Conservation (phyloP, 805 yeast species). For the Candida xyloterini region DNA sequence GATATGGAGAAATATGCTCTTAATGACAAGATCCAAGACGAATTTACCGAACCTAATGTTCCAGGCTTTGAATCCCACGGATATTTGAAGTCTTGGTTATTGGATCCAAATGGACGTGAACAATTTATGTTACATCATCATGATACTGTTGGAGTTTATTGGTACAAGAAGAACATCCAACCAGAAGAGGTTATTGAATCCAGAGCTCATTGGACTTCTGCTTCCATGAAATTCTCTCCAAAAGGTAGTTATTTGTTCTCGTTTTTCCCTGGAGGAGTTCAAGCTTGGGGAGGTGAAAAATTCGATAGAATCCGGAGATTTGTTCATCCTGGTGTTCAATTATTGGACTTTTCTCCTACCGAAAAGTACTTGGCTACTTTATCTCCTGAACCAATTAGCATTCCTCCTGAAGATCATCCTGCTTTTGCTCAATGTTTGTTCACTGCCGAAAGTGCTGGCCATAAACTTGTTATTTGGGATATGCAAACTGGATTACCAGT, state of each 20-base stretch:
- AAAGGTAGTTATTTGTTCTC: conserved; percentile 86
- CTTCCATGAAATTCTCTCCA: conserved; percentile 88
- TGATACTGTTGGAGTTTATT: conserved; percentile 78
- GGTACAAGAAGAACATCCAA: conserved; percentile 69
- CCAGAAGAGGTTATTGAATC: conserved; percentile 79
- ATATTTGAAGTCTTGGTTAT: conserved; percentile 86
- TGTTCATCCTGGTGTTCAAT: conserved; percentile 84
- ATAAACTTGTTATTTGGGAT: conserved; percentile 92
- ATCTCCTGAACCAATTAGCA: conserved; percentile 76
- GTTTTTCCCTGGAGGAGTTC: conserved; percentile 90
- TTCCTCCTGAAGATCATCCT: conserved; percentile 64
- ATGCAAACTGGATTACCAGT: conserved; percentile 75
- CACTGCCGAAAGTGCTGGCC: conserved; percentile 85
- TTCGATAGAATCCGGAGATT: conserved; percentile 74
- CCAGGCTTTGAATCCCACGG: conserved; percentile 75
- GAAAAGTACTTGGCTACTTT: conserved; percentile 88
- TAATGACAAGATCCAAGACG: conserved; percentile 57
- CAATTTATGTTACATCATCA: conserved; percentile 79
- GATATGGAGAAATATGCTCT: conserved; percentile 80
- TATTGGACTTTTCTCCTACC: conserved; percentile 87
- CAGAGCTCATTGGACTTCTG: conserved; percentile 82
- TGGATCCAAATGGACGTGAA: conserved; percentile 85
- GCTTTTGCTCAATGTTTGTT: conserved; percentile 74
- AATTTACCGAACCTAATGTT: conserved; percentile 67
- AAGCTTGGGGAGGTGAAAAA: conserved; percentile 90